Conservation (phyloP, 164 flowering plant species). For the Platanus orientalis region DNA sequence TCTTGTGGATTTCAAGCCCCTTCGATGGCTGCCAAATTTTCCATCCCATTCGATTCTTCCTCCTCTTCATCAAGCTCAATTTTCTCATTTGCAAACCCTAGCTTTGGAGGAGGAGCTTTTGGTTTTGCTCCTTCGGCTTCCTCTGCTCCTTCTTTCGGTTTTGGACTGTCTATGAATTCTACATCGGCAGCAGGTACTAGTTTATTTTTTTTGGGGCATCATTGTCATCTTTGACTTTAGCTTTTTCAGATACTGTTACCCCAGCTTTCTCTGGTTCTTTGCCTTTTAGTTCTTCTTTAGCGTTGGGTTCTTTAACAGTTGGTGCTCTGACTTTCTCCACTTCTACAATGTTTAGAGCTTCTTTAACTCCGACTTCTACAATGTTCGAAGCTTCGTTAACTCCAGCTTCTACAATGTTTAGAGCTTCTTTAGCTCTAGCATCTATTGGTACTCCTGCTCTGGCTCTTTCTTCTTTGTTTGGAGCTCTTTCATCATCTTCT, state of each 20-base stretch:
- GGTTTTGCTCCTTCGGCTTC: slow-evolving; percentile 5
- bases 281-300: neutral
- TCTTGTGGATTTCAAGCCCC: neutral
- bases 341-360: slow-evolving; percentile 10
- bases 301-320: neutral
- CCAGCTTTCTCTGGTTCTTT: slow-evolving; percentile 8
- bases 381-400: slow-evolving; percentile 4
- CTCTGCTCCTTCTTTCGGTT: neutral
- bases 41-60: slow-evolving; percentile 3
- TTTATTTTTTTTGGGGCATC: too few species aligned
- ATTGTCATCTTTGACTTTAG: slow-evolving; percentile 1
- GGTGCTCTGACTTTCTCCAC: slow-evolving; percentile 2
- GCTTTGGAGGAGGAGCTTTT: slow-evolving; percentile 7
- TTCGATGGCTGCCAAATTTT: slow-evolving; percentile 1
- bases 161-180: neutral
- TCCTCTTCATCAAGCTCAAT: slow-evolving; percentile 9
- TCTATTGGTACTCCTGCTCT: slow-evolving; percentile 15
- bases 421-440: neutral
- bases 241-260: neutral
- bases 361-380: slow-evolving; percentile 8
- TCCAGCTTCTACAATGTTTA: neutral
- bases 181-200: neutral
- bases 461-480: slow-evolving; percentile 11
- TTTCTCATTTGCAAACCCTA: neutral
- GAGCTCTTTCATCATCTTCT: slow-evolving; percentile 14